These are phyloP conservation scores for Blastobotrys buckinghamii DNA, from an alignment of 1,139 yeast genomes.

Conservation along the genomic window DNA sequence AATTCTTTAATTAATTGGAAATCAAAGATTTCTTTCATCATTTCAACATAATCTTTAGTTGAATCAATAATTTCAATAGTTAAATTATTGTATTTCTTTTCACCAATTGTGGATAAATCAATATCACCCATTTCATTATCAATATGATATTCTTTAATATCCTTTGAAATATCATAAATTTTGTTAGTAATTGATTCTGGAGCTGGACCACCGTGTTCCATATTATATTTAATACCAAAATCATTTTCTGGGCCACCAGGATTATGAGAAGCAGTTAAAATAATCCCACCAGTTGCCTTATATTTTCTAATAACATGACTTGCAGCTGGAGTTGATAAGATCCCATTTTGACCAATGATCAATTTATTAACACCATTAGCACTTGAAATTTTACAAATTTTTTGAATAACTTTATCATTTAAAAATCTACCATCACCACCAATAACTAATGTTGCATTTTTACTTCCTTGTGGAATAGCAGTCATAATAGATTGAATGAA, in stretches of 20 bases:
- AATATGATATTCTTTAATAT: slow-evolving; percentile 55
- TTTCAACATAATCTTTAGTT: slow-evolving; percentile 65
- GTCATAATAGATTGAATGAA: slow-evolving; percentile 81
- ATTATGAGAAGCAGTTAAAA: slow-evolving; percentile 93
- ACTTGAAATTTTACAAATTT: slow-evolving; percentile 77
- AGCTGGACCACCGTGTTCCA: slow-evolving; percentile 98
- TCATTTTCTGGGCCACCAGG: slow-evolving; percentile 98
- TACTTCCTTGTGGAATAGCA: slow-evolving; percentile 85
- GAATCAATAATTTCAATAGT: slow-evolving; percentile 79
- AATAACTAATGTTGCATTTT: slow-evolving; percentile 71
- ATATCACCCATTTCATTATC: slow-evolving; percentile 48
- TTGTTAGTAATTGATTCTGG: slow-evolving; percentile 90
- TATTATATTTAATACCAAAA: slow-evolving; percentile 91
- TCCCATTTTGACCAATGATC: slow-evolving; percentile 81
- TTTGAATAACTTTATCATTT: slow-evolving; percentile 73
- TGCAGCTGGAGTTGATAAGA: slow-evolving; percentile 93
- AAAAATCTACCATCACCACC: slow-evolving; percentile 98
- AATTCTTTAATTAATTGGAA: slow-evolving; percentile 74
- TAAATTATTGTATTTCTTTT: slow-evolving; percentile 43
- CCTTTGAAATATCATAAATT: slow-evolving; percentile 66
- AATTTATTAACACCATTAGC: slow-evolving; percentile 87
- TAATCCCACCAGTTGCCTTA: slow-evolving; percentile 88
- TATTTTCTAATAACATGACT: slow-evolving; percentile 80
- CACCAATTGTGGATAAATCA: slow-evolving; percentile 58
- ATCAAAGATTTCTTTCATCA: slow-evolving; percentile 84